phyloP scores from a whole-genome alignment of 2,329 filamentous ascomycete species.

The Septoria linicola region DNA sequence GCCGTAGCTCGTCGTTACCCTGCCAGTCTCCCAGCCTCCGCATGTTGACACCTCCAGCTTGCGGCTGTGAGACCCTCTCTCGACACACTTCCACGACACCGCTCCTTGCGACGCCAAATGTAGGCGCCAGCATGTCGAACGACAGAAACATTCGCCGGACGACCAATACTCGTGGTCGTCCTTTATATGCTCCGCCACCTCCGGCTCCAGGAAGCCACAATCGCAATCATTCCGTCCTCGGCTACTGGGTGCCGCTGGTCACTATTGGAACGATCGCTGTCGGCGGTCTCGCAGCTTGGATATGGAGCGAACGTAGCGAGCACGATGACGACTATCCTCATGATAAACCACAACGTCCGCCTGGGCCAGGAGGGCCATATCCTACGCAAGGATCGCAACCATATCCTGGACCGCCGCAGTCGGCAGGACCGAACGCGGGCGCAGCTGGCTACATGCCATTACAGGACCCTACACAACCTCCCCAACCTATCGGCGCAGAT shows the following conservation, averaged over 20 bases:
- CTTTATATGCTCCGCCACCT: conserved; percentile 36
- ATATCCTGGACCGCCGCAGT: conserved; percentile 27
- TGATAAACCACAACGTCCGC: conserved; percentile 36
- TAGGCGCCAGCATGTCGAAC: conserved; percentile 42
- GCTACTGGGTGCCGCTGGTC: conserved; percentile 86
- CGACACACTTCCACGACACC: not conserved
- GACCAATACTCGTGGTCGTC: conserved; percentile 51
- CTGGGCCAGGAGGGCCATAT: conserved; percentile 26
- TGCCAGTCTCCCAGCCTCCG: not conserved
- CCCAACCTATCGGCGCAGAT: conserved; percentile 27
- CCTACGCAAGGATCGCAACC: conserved; percentile 29
- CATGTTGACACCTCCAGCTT: not conserved
- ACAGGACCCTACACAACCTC: conserved; percentile 30
- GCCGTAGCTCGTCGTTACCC: too few relatives aligned
- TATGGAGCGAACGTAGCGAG: conserved; percentile 84
- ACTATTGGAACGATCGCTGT: conserved; percentile 86
- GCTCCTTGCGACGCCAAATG: conserved; percentile 7
- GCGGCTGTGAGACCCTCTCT: conserved; percentile 1
- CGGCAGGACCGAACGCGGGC: conserved; percentile 6
- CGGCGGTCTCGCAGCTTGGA: conserved; percentile 82
- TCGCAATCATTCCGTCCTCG: conserved; percentile 59
- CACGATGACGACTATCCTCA: conserved; percentile 62
- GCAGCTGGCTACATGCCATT: conserved; percentile 22
- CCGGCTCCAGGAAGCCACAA: conserved; percentile 42
- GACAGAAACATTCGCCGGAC: conserved; percentile 50